A percentile compares a stretch with the other conserved stretches of the same genome.
These are phyloP conservation scores for Neolentinus lepideus DNA, from an alignment of 1,284 basidiomycete species.

Conservation along the genomic window DNA sequence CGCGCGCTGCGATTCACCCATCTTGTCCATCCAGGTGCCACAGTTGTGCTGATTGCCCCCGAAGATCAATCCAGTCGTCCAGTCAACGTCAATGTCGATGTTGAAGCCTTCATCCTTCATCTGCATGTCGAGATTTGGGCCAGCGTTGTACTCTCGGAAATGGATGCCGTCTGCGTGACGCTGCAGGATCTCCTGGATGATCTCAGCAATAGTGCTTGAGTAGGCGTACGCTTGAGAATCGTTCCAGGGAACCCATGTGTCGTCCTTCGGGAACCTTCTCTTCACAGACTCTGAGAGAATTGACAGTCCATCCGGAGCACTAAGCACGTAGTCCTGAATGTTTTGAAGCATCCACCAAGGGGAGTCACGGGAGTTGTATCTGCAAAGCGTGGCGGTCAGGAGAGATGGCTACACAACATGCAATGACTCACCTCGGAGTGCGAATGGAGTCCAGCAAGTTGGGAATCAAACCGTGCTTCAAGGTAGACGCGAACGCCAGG, in stretches of 20 bases:
- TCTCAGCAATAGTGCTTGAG: conserved; percentile 81
- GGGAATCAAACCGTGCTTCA: conserved; percentile 88
- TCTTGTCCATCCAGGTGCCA: conserved; percentile 98
- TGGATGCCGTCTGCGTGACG: conserved; percentile 89
- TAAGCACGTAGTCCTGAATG: conserved; percentile 89
- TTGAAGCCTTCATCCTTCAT: conserved; percentile 94
- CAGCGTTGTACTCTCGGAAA: conserved; percentile 96
- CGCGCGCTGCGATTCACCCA: conserved; percentile 87
- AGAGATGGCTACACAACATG: conserved; percentile 13
- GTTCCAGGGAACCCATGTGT: conserved; percentile 92
- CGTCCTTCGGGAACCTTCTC: conserved; percentile 89
- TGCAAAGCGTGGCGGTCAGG: conserved; percentile 19
- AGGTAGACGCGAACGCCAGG: conserved; percentile 79
- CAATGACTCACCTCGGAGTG: conserved; percentile 61
- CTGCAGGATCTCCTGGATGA: conserved; percentile 95
- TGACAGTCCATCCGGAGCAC: conserved; percentile 78
- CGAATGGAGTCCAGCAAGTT: conserved; percentile 86
- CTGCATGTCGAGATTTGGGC: conserved; percentile 91
- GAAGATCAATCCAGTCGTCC: conserved; percentile 86
- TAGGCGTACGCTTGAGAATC: conserved; percentile 79
- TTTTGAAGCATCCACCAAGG: conserved; percentile 99
- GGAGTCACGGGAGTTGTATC: conserved; percentile 88
- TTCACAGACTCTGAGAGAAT: conserved; percentile 81
- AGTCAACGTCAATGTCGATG: conserved; percentile 91
- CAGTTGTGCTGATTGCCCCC: conserved; percentile 85